phyloP scores from a whole-genome alignment of 2,329 filamentous ascomycete species.

The Talaromyces sp. region DNA sequence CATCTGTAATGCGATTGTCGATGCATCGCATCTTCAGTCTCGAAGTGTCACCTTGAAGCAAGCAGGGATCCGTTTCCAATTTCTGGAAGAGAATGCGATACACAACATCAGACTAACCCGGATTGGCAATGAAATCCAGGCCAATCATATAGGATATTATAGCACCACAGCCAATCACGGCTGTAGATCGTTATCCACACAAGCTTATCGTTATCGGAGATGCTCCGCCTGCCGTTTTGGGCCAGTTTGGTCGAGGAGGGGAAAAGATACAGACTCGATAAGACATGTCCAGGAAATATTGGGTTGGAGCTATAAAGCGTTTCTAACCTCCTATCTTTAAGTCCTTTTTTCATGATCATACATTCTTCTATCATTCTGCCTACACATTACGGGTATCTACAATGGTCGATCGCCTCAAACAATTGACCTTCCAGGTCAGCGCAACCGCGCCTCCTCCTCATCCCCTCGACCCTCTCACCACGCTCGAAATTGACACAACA shows the following conservation, averaged over 20 bases:
- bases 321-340: background rate
- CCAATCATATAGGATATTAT: background rate
- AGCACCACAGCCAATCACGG: background rate
- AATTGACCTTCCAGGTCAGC: slow-evolving; percentile 60
- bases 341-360: background rate
- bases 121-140: slow-evolving; percentile 12
- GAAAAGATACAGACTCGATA: background rate
- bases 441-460: slow-evolving; percentile 57
- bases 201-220: slow-evolving; percentile 19
- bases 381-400: background rate
- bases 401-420: slow-evolving; percentile 60
- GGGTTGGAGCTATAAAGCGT: background rate
- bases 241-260: slow-evolving; percentile 3
- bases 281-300: background rate
- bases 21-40: background rate
- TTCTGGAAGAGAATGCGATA: slow-evolving; percentile 17
- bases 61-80: slow-evolving; percentile 15
- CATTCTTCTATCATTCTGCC: background rate
- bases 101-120: background rate
- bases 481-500: slow-evolving; percentile 68
- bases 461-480: slow-evolving; percentile 73
- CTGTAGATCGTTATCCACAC: background rate
- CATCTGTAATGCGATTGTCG: background rate
- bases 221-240: slow-evolving; percentile 9
- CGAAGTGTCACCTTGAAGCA: background rate